Evolutionary conservation across 148 eudicot genomes (phyloP).

Genomic region (Persicaria maculosa): DNA sequence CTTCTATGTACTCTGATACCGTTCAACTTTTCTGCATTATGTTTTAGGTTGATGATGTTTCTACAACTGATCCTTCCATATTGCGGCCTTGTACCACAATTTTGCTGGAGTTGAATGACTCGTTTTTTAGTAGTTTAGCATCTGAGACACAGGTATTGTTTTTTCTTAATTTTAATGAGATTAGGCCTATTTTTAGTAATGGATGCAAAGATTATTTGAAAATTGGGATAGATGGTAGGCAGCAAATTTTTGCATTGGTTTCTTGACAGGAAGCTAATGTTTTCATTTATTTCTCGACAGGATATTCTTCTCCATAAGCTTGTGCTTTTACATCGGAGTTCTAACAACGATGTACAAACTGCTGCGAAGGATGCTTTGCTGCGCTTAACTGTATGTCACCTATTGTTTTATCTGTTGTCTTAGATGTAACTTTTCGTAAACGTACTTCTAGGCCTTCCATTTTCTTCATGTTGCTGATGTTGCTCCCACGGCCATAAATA

Average conservation of each 20-base stretch:
- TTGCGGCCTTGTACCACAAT: constrained; percentile 59
- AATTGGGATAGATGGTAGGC: neutral
- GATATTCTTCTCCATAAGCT: constrained; percentile 46
- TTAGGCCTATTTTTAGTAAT: neutral
- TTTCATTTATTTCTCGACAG: constrained; percentile 27
- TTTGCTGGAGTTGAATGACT: constrained; percentile 39
- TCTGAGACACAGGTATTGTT: constrained; percentile 46
- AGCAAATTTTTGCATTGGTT: neutral
- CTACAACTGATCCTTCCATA: constrained; percentile 43
- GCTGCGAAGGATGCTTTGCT: constrained; percentile 60
- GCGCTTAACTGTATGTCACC: constrained; percentile 45
- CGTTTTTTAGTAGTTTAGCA: constrained; percentile 43
- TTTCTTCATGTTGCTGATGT: neutral
- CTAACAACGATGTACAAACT: constrained; percentile 48
- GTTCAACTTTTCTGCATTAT: constrained; percentile 3
- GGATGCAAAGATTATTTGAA: neutral
- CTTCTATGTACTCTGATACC: neutral
- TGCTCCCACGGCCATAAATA: neutral
- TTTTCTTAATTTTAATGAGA: neutral
- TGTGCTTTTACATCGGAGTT: constrained; percentile 47
- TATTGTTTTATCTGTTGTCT: neutral
- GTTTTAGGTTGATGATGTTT: constrained; percentile 30
- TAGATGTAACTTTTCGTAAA: neutral
- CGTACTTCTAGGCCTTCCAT: neutral
- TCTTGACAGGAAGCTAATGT: neutral